Evolutionary conservation across 1,284 basidiomycete species (phyloP).

Genomic region (Hymenochaete sp.): DNA sequence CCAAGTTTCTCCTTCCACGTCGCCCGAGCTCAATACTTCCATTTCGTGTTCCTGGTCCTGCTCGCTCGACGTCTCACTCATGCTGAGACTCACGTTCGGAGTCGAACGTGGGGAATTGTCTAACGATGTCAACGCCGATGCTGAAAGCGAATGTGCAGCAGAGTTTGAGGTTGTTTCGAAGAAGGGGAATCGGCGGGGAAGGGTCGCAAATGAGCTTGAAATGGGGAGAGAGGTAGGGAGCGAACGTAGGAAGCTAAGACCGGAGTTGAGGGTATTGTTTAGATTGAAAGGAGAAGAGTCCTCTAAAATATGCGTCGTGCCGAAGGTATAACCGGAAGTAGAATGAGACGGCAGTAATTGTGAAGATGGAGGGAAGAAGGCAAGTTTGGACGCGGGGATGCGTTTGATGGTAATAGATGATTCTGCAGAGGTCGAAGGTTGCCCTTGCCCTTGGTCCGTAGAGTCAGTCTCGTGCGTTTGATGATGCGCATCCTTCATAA

Average conservation of each 20-base stretch:
- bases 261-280: constrained; percentile 8
- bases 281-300: too few relatives aligned
- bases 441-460: constrained; percentile 22
- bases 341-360: constrained; percentile 15
- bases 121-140: too few relatives aligned
- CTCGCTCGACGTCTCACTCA: constrained; percentile 14
- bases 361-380: constrained; percentile 50
- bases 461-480: background rate
- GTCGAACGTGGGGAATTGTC: too few relatives aligned
- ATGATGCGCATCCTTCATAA: background rate
- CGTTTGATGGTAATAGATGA: constrained; percentile 36
- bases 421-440: constrained; percentile 23
- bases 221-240: constrained; percentile 1
- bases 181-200: constrained; percentile 6
- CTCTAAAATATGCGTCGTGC: too few relatives aligned
- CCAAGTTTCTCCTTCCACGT: too few relatives aligned
- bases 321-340: background rate
- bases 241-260: background rate
- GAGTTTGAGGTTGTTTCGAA: constrained; percentile 12
- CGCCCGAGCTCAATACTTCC: constrained; percentile 10
- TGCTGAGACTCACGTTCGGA: too few relatives aligned
- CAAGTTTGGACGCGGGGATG: constrained; percentile 44
- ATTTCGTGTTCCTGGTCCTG: constrained; percentile 17
- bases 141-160: constrained; percentile 7
- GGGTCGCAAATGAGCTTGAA: constrained; percentile 7